Evolutionary conservation across 108 stramenopile species (phyloP).

Genomic region (Hondaea fermentalgiana): DNA sequence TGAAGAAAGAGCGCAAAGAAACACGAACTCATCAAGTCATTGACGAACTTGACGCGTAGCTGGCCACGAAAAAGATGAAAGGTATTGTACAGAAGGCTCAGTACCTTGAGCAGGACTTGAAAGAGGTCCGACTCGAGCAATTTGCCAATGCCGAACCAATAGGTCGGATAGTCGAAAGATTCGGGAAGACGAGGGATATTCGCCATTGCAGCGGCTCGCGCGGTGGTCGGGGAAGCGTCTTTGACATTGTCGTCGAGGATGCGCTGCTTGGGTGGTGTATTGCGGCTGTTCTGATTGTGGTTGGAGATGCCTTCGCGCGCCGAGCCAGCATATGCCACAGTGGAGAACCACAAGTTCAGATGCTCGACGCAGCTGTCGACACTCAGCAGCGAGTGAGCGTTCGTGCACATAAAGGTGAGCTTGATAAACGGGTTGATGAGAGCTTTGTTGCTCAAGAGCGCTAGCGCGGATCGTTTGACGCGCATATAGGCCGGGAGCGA

Average conservation of each 20-base stretch:
- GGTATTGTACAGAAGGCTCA: conserved; percentile 13
- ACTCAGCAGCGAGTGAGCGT: neutral
- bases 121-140: conserved; percentile 2
- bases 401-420: conserved; percentile 1
- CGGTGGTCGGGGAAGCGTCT: neutral
- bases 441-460: neutral
- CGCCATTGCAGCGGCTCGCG: neutral
- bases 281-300: conserved; percentile 9
- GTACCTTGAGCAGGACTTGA: conserved; percentile 5
- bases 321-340: neutral
- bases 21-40: neutral
- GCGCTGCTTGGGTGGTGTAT: neutral
- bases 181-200: neutral
- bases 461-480: neutral
- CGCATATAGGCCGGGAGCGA: conserved; percentile 14
- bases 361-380: conserved; percentile 19
- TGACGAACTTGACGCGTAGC: neutral
- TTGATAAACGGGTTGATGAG: neutral
- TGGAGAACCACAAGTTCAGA: neutral
- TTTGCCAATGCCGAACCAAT: neutral
- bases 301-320: neutral
- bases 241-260: neutral
- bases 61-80: neutral
- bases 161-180: neutral
- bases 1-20: neutral